Percentiles rank a stretch among this genome's conserved stretches.
Evolutionary conservation across 2,329 filamentous ascomycete species (phyloP).

Genomic region (Cladosporium sp.): DNA sequence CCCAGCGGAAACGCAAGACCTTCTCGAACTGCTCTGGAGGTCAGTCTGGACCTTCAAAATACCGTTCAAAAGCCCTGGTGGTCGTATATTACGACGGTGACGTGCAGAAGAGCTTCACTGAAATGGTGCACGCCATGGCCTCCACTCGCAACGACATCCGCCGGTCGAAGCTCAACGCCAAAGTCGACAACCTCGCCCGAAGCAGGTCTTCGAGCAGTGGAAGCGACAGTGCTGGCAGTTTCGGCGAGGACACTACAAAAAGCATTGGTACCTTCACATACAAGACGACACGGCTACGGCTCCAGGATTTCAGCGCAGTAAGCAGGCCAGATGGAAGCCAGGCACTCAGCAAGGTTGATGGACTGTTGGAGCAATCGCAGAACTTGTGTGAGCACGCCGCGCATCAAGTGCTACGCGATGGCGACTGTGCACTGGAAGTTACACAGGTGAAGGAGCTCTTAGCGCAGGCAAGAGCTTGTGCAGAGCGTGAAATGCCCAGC

Average conservation of each 20-base stretch:
- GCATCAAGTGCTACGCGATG: conserved; percentile 84
- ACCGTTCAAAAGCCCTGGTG: conserved; percentile 72
- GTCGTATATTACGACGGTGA: conserved; percentile 92
- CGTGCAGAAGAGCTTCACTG: conserved; percentile 79
- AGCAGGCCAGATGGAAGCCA: conserved; percentile 24
- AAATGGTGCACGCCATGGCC: conserved; percentile 78
- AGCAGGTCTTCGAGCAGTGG: conserved; percentile 34
- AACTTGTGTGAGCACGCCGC: conserved; percentile 81
- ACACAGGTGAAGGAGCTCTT: conserved; percentile 67
- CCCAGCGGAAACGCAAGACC: conserved; percentile 46
- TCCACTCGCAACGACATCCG: conserved; percentile 79
- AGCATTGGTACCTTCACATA: conserved; percentile 4
- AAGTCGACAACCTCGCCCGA: conserved; percentile 55
- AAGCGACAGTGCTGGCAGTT: conserved; percentile 36
- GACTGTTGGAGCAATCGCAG: conserved; percentile 76
- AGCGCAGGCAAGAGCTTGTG: conserved; percentile 60
- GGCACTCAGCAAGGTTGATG: conserved; percentile 67
- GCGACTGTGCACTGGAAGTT: conserved; percentile 78
- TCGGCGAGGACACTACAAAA: conserved; percentile 29
- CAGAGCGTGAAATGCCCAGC: conserved; percentile 27
- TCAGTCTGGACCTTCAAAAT: conserved; percentile 51
- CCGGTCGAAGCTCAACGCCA: conserved; percentile 82
- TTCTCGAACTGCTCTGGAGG: conserved; percentile 43
- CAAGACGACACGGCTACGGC: conserved; percentile 2
- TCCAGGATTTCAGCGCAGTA: background rate